Evolutionary conservation across 257 asterid genomes (phyloP).

Genomic region (Orobanche coerulescens): DNA sequence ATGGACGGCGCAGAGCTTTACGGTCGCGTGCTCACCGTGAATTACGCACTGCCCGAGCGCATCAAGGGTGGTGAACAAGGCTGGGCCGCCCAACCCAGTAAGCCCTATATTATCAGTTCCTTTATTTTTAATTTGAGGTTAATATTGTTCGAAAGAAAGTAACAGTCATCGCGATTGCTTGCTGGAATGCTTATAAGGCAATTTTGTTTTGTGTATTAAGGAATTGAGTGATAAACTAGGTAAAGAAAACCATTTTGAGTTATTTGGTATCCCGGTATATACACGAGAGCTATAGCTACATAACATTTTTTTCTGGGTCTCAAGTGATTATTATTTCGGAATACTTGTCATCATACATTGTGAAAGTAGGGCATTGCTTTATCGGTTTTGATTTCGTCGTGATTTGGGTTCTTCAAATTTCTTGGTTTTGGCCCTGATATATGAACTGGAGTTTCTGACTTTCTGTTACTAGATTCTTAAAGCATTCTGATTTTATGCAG

Average conservation of each 20-base stretch:
- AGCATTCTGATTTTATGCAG: conserved; percentile 1
- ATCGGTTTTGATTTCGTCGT: neutral
- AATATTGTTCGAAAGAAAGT: neutral
- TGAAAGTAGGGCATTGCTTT: neutral
- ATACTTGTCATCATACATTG: neutral
- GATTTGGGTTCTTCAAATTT: neutral
- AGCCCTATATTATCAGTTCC: conserved; percentile 18
- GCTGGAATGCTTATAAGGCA: neutral
- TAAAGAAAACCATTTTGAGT: neutral
- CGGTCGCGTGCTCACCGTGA: conserved; percentile 90
- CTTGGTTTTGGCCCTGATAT: neutral
- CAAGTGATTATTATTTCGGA: too few relatives aligned
- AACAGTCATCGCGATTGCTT: neutral
- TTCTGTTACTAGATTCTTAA: too few relatives aligned
- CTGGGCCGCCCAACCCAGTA: conserved; percentile 98
- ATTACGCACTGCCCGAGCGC: conserved; percentile 83
- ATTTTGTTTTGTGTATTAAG: neutral
- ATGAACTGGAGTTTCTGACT: neutral
- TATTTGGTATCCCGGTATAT: neutral
- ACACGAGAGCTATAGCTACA: neutral
- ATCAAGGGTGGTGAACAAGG: conserved; percentile 97
- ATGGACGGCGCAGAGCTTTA: conserved; percentile 98
- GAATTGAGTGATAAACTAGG: neutral
- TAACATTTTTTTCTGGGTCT: neutral
- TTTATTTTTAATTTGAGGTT: neutral